Percentiles rank a stretch among this genome's conserved stretches.
Conservation (phyloP, 1,284 basidiomycete genomes). For the Rhodotorula sp. region DNA sequence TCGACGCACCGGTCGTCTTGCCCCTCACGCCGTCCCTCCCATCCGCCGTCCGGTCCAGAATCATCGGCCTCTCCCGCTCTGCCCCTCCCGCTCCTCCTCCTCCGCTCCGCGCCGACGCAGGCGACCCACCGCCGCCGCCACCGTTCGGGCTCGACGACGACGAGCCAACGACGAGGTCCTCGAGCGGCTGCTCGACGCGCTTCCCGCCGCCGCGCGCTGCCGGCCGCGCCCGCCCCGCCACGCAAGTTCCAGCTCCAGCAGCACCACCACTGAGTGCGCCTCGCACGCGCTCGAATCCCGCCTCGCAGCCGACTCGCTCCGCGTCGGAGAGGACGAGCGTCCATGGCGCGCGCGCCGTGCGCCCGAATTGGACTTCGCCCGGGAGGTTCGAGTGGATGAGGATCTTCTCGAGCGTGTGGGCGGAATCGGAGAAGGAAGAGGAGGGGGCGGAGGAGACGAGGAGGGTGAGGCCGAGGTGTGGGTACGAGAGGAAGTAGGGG, state of each 20-base stretch:
- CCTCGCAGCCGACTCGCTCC: neutral
- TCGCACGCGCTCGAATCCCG: neutral
- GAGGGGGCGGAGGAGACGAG: constrained; percentile 31
- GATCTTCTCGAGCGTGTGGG: constrained; percentile 42
- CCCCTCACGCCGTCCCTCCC: constrained; percentile 31
- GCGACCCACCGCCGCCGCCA: neutral
- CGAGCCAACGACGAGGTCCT: constrained; percentile 9
- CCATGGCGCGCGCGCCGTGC: constrained; percentile 42
- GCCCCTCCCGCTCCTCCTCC: neutral
- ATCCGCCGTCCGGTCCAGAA: constrained; percentile 44
- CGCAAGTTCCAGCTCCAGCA: too few species aligned
- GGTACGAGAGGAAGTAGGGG: constrained; percentile 47
- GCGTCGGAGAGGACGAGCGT: neutral
- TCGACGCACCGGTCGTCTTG: constrained; percentile 39
- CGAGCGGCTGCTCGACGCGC: neutral
- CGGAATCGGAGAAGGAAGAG: constrained; percentile 6
- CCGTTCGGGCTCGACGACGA: neutral
- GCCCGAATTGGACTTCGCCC: constrained; percentile 46
- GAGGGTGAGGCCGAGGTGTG: constrained; percentile 46
- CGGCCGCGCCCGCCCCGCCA: too few species aligned
- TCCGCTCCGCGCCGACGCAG: neutral
- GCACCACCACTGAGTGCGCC: neutral
- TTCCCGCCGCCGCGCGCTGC: neutral
- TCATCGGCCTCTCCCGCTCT: constrained; percentile 40
- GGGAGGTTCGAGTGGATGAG: constrained; percentile 47